Base-by-base conservation (phyloP, 768 basidiomycete genomes). In the Gautieria morchelliformis region DNA sequence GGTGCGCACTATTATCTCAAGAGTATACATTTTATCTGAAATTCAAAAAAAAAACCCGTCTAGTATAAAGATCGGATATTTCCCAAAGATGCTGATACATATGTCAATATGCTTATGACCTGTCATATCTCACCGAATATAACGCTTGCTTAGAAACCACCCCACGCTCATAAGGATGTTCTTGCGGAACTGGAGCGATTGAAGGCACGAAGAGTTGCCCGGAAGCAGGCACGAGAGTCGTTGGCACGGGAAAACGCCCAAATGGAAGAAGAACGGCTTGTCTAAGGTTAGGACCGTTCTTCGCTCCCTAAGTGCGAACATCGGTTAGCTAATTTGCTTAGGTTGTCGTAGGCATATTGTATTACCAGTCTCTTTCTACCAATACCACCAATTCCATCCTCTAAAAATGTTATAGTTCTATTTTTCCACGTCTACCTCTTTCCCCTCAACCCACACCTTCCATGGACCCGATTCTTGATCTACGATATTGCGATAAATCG, bases 401-500 rank as follows among this genome's bases (percentile, higher is more conserved):
- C 14, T 9, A 8, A 44, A 44, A 19, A 44, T 22, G 35, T 9
- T 37, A 37, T 44, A 44, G 17, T 9, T 22, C 20, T 44, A 22
- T 2, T 52, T 52, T 22, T 52, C 37, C 32, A 55, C 39, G 22
- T 55, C 24, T 42, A 55, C 9, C 17, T 22, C 56, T 48, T 63
- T 64, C 32, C 67, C 69, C 40, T 71, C 69, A 57, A 65, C 71
- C 49, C 59, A 32, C 11, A 72, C 57, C 17, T 58, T 62, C 69
- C 72, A 35, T 60, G 61, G 53, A 63, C 67, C 42, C n/a, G 59
- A 53, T 64, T 64, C 37, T 65, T 56, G 45, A 74, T 72, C 69
- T 24, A 79, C 62, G 32, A 75, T 65, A 22, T 64, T 63, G 56
- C 63, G 68, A 62, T 83, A 89, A 55, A 78, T 76, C 24, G 45